phyloP scores from a whole-genome alignment of 192 early-diverging fungal genomes.

The Chytriomyces confervae region DNA sequence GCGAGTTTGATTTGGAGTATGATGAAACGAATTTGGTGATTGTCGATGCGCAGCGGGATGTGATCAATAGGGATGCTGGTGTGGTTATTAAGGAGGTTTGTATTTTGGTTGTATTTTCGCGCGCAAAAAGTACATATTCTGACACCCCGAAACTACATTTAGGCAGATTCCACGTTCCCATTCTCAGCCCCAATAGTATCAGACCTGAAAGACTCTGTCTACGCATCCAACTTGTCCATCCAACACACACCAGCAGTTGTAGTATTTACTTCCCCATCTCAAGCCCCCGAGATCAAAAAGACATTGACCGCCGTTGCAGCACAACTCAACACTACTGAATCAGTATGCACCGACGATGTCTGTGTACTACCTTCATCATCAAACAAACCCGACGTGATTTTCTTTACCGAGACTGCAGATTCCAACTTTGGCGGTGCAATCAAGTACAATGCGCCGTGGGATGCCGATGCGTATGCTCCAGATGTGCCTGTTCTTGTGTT shows the following conservation, averaged over 20 bases:
- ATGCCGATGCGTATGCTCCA: too few species aligned
- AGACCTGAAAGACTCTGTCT: constrained; percentile 4
- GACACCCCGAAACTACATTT: neutral
- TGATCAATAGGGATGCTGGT: constrained; percentile 15
- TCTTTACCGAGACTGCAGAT: constrained; percentile 4
- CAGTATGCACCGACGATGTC: constrained; percentile 12
- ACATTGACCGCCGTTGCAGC: neutral
- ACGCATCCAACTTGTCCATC: constrained; percentile 9
- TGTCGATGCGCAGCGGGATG: neutral
- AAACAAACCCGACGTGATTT: constrained; percentile 18
- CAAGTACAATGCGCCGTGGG: too few species aligned
- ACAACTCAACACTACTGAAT: neutral
- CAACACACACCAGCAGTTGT: constrained; percentile 1
- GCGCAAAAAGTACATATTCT: neutral
- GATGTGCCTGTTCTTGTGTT: neutral
- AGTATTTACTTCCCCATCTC: neutral
- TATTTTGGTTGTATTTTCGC: neutral
- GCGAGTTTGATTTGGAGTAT: neutral
- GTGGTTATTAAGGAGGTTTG: constrained; percentile 11
- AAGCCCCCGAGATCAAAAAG: neutral
- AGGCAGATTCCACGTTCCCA: constrained; percentile 3
- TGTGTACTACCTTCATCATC: neutral
- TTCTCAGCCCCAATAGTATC: neutral
- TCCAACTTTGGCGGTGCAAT: too few species aligned
- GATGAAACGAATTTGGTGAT: constrained; percentile 13